A percentile compares a stretch with the other conserved stretches of the same genome.
phyloP scores from a whole-genome alignment of 129 eudicot species.

The Artemisia tridentata region DNA sequence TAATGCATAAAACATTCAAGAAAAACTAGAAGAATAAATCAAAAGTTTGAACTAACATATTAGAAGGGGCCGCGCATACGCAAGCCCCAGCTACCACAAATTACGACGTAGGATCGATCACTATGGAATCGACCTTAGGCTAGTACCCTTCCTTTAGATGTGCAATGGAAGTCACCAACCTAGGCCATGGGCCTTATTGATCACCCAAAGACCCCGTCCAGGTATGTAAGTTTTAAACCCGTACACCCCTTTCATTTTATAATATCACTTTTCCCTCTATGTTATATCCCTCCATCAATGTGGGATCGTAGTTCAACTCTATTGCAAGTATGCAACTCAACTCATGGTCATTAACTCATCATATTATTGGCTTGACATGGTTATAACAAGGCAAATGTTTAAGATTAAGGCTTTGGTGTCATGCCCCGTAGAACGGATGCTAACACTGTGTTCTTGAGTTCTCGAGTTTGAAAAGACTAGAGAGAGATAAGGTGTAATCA shows the following conservation, averaged over 20 bases:
- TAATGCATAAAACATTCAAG: no score
- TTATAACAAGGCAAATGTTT: no score
- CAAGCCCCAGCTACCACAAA: conserved; percentile 37
- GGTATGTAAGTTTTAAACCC: conserved; percentile 27
- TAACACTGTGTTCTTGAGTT: no score
- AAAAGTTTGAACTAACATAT: background rate
- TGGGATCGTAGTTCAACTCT: conserved; percentile 1
- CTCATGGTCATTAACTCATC: background rate
- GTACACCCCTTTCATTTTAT: background rate
- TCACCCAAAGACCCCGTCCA: conserved; percentile 17
- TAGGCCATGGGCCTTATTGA: conserved; percentile 18
- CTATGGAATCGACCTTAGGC: conserved; percentile 5
- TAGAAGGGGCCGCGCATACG: conserved; percentile 36
- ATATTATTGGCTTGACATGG: no score
- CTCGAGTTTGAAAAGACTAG: no score
- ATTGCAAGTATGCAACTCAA: background rate
- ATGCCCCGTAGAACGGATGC: no score
- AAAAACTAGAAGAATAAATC: background rate
- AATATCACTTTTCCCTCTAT: background rate
- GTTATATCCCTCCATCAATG: conserved; percentile 19
- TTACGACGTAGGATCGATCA: conserved; percentile 28
- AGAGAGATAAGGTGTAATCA: no score
- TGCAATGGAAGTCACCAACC: conserved; percentile 20
- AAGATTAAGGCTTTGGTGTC: no score
- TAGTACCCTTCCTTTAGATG: conserved; percentile 9